A percentile compares a stretch with the other conserved stretches of the same genome.
Conservation (phyloP, 176 grass and related monocot genomes). For the Oryza nivara region DNA sequence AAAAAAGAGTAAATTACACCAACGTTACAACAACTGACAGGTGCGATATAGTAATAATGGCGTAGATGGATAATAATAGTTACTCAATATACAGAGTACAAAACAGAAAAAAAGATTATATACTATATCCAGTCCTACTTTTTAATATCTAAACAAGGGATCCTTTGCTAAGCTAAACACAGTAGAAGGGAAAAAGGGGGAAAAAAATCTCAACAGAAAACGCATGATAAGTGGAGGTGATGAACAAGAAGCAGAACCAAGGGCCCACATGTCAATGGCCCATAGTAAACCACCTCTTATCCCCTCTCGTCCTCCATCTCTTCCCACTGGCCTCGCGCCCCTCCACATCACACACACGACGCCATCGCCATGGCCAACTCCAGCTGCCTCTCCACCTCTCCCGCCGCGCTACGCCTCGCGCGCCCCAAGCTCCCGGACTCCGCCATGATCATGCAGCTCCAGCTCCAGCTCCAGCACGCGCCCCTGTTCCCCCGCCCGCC, state of each 20-base stretch:
- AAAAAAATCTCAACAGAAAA: background rate
- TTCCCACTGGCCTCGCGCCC: slow-evolving; percentile 38
- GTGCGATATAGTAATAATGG: too few species aligned
- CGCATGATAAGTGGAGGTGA: background rate
- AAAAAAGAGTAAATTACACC: too few species aligned
- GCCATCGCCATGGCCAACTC: slow-evolving; percentile 49
- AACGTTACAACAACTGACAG: too few species aligned
- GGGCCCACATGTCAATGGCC: slow-evolving; percentile 37
- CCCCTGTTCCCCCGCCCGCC: slow-evolving; percentile 22
- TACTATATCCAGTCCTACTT: too few species aligned
- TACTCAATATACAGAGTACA: too few species aligned
- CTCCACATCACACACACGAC: slow-evolving; percentile 58
- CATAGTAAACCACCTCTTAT: slow-evolving; percentile 22
- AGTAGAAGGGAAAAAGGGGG: too few species aligned
- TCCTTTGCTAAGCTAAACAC: too few species aligned
- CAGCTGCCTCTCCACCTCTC: slow-evolving; percentile 57
- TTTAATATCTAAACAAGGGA: too few species aligned
- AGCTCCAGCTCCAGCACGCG: slow-evolving; percentile 29
- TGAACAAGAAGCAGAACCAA: background rate
- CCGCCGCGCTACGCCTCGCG: slow-evolving; percentile 28
- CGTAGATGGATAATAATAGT: too few species aligned
- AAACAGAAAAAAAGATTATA: too few species aligned
- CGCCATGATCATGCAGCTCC: background rate
- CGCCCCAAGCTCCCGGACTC: slow-evolving; percentile 23
- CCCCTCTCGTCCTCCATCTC: slow-evolving; percentile 43